Base-by-base conservation (phyloP, 1,139 yeast genomes). In the Blastobotrys petasosporus region DNA sequence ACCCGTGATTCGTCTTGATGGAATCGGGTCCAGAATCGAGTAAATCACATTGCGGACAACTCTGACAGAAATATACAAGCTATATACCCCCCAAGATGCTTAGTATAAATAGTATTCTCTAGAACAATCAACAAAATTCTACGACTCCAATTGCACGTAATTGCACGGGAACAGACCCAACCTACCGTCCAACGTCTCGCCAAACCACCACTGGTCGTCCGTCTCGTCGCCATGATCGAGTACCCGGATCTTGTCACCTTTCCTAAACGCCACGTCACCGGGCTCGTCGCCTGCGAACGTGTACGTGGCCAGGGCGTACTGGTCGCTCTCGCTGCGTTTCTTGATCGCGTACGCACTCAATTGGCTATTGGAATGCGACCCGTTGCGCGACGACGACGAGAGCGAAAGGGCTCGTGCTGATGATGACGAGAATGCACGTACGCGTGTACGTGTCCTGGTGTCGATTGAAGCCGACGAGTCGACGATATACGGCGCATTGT, bases 41-140 rank as follows among this genome's bases (percentile, higher is more conserved):
- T 90, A 90, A 47, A 92, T 83, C 35, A 90, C 97, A 59, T 92
- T 90, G n/a, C n/a, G n/a, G n/a, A n/a, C n/a, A n/a, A n/a, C n/a
- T n/a, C n/a, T 11, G 10, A 29, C n/a, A n/a, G n/a, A n/a, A n/a
- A n/a, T n/a, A n/a, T n/a, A n/a, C n/a, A n/a, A n/a, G n/a, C n/a
- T n/a, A n/a, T n/a, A n/a, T n/a, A n/a, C n/a, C n/a, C n/a, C n/a
- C n/a, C n/a, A n/a, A n/a, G n/a, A n/a, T n/a, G n/a, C n/a, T n/a
- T n/a, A n/a, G n/a, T n/a, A n/a, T n/a, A n/a, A 20, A 20, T 20
- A 20, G 7, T 20, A 7, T 20, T 20, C 25, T 20, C 25, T 20
- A 20, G 7, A 20, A 20, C 7, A 20, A 20, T 20, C 7, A 20
- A 20, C 4, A 20, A 20, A 20, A 7, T 20, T 29, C 32, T 11